A percentile compares a stretch with the other conserved stretches of the same genome.
phyloP scores from a whole-genome alignment of 257 asterid genomes.

The Hygrophila difformis region DNA sequence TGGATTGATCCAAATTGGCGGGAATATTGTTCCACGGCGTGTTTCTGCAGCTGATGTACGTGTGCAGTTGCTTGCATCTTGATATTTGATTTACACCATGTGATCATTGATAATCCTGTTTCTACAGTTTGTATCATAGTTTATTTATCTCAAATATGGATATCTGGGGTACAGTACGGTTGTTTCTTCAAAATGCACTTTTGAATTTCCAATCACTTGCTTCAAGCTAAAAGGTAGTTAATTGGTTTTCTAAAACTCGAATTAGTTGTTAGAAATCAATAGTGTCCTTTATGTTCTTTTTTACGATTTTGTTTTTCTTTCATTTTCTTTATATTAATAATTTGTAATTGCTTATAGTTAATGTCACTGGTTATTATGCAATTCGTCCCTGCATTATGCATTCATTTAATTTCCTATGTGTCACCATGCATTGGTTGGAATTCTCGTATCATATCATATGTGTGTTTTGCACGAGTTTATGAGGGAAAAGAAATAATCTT shows the following conservation, averaged over 20 bases:
- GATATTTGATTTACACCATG: slow-evolving; percentile 1
- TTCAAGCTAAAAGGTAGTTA: neutral
- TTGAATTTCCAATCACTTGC: neutral
- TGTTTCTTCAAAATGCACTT: neutral
- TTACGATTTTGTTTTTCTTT: too few relatives aligned
- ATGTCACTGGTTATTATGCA: neutral
- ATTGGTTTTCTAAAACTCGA: neutral
- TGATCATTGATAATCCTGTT: neutral
- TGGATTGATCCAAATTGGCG: slow-evolving; percentile 89
- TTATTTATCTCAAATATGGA: neutral
- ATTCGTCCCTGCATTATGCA: neutral
- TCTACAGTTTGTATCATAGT: neutral
- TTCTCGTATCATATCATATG: neutral
- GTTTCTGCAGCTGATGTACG: slow-evolving; percentile 57
- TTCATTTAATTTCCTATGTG: neutral
- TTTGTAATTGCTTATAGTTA: neutral
- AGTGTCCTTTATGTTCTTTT: neutral
- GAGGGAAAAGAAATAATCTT: too few relatives aligned
- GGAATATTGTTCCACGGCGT: slow-evolving; percentile 74
- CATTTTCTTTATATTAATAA: neutral
- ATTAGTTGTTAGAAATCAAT: neutral
- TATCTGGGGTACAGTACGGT: too few relatives aligned
- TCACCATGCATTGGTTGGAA: neutral
- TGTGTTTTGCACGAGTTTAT: too few relatives aligned
- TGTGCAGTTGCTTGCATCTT: neutral